phyloP scores from a whole-genome alignment of 257 asterid genomes.

The Vinca minor region DNA sequence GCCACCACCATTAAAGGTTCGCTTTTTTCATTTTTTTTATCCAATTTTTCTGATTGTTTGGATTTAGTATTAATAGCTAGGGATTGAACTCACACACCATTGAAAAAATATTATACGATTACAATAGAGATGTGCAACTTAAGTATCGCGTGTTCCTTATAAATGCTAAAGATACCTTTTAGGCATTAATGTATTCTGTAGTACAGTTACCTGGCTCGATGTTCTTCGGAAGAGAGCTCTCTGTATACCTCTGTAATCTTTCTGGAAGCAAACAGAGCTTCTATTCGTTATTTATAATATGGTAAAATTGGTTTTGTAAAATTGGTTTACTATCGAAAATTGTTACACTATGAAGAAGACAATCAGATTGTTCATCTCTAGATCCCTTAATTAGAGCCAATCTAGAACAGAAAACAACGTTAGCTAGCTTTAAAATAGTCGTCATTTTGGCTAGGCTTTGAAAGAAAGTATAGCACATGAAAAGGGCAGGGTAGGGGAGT shows the following conservation, averaged over 20 bases:
- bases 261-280: slow-evolving; percentile 10
- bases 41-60: no score
- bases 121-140: no score
- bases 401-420: background rate
- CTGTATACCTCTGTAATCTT: slow-evolving; percentile 7
- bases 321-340: background rate
- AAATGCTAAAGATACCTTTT: background rate
- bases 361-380: background rate
- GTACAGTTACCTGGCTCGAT: no score
- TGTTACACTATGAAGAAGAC: background rate
- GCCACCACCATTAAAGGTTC: no score
- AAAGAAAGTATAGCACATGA: background rate
- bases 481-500: background rate
- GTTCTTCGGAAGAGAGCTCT: no score
- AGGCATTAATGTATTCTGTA: background rate
- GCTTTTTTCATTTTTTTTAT: no score
- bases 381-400: background rate
- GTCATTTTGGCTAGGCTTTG: background rate
- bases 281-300: slow-evolving; percentile 1
- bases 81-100: no score
- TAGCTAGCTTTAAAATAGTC: background rate
- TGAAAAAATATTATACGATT: no score
- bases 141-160: background rate
- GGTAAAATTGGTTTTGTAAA: no score
- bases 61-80: no score